Evolutionary conservation across 208 protist genomes (phyloP).

Genomic region (Herpetomonas samuelpessoai): DNA sequence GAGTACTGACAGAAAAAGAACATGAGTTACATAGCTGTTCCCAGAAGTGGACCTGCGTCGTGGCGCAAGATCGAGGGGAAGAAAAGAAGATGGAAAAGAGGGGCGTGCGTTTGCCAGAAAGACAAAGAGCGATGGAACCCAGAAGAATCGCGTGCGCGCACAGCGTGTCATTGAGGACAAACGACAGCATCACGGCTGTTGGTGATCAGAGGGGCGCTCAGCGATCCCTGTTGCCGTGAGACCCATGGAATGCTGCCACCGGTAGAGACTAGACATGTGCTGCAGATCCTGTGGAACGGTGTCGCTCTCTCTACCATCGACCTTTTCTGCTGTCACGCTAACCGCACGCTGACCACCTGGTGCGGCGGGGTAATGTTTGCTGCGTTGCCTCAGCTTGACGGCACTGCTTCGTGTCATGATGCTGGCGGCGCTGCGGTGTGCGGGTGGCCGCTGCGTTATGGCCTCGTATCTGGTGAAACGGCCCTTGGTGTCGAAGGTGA

Average conservation of each 20-base stretch:
- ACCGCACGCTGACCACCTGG: neutral
- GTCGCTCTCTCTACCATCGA: too few relatives aligned
- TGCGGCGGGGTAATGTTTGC: conserved; percentile 23
- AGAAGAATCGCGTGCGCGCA: too few relatives aligned
- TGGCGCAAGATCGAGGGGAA: too few relatives aligned
- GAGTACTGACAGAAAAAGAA: too few relatives aligned
- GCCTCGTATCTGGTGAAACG: conserved; percentile 43
- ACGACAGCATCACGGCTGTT: neutral
- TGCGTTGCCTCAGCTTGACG: conserved; percentile 4
- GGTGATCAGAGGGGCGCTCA: neutral
- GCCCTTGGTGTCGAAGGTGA: conserved; percentile 30
- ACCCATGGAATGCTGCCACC: conserved; percentile 40
- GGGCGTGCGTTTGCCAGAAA: neutral
- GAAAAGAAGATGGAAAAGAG: neutral
- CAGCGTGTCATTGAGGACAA: too few relatives aligned
- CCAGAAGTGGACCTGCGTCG: too few relatives aligned
- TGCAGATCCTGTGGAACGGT: neutral
- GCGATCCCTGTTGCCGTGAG: too few relatives aligned
- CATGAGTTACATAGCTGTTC: too few relatives aligned
- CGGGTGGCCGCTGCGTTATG: conserved; percentile 21
- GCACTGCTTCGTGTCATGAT: conserved; percentile 3
- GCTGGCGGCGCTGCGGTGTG: conserved; percentile 14
- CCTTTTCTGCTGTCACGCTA: neutral
- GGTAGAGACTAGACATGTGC: conserved; percentile 14
- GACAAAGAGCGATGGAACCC: conserved; percentile 1